Percentiles rank a stretch among this genome's conserved stretches.
Conservation (phyloP, 148 eudicot genomes). For the Rhododendron ovatum region DNA sequence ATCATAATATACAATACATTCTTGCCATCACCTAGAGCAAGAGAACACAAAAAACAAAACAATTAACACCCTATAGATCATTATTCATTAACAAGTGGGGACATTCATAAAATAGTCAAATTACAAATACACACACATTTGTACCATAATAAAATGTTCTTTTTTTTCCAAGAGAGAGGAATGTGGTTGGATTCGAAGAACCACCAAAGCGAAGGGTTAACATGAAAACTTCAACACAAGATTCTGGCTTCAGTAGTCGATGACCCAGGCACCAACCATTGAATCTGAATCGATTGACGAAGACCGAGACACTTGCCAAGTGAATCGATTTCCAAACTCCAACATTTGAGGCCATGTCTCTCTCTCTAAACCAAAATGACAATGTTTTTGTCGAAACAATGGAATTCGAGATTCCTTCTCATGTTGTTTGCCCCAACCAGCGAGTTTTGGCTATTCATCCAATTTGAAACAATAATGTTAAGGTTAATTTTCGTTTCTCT, state of each 20-base stretch:
- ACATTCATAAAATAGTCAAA: neutral
- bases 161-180: neutral
- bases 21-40: neutral
- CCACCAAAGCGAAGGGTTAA: neutral
- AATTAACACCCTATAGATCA: neutral
- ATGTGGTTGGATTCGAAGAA: neutral
- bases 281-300: neutral
- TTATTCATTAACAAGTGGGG: neutral
- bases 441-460: neutral
- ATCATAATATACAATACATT: neutral
- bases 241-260: neutral
- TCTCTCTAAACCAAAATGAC: neutral
- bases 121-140: neutral
- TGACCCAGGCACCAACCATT: neutral
- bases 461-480: neutral
- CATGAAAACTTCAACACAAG: neutral
- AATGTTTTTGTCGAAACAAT: neutral
- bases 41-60: neutral
- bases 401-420: neutral
- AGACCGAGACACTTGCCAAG: neutral
- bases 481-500: neutral
- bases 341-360: neutral
- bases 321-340: neutral
- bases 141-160: neutral
- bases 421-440: neutral